Base-by-base conservation (phyloP, 345 rosid species). In the Bruguiera parviflora region DNA sequence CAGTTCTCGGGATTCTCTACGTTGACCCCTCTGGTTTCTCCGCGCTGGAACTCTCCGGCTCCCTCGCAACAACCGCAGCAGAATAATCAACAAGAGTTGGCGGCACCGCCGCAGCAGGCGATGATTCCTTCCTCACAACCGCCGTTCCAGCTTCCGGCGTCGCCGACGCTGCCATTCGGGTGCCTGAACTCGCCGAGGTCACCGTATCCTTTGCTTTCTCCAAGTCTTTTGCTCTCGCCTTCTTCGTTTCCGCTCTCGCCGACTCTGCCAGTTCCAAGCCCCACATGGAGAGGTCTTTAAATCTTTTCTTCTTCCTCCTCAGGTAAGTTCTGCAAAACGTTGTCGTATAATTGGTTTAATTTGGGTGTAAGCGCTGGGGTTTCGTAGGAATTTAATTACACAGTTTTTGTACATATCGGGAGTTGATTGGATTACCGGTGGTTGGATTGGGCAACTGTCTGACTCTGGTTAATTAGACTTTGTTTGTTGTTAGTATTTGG, bases 151-250 rank as follows among this genome's bases (percentile, higher is more conserved):
- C 47, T 84, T 33, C 84, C 88, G 1, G 51, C 79, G 6, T 78
- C 86, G 6, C 88, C 84, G 37, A 33, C 37, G 19, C 64, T 74
- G 27, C 80, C 89, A 5, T 90, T 89, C 18, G 99, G 99, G 20
- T 90, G 96, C 79, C 63, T 88, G 61, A 93, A 78, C 66, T 92
- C 99, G 49, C 96, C 98, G 3, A 74, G 81, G 66, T 85, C 98
- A 0, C 86, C 93, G 0, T 83, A 84, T 53, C 84, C 86, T 53
- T 71, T 87, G 46, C 81, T 84, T 39, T 92, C 96, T 25, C 94
- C 92, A 47, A 75, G 87, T 70, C 59, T 79, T 68, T 76, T 86
- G 58, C 78, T 91, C 61, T 88, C 96, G 5, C 90, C 96, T 0
- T 71, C 89, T 31, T 75, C 92, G 24, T 84, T 92, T 53, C 96